phyloP scores from a whole-genome alignment of 1,284 basidiomycete genomes.

The Pyrrhoderma lamaoense region DNA sequence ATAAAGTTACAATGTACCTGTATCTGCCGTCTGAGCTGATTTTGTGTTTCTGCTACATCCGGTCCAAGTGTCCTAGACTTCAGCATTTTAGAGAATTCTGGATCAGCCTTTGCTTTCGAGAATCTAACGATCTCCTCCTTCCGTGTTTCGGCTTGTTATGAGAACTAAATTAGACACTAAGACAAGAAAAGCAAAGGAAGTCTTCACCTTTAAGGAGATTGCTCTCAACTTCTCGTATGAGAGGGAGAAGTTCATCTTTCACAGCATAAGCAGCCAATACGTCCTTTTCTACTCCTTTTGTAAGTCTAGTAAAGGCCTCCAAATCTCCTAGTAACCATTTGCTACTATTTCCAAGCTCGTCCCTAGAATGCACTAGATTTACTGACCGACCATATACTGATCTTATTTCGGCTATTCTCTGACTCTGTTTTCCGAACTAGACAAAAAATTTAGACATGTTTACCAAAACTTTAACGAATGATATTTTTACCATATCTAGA shows the following conservation, averaged over 20 bases:
- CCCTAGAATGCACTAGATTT: constrained; percentile 33
- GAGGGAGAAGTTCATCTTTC: constrained; percentile 33
- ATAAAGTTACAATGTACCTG: constrained; percentile 40
- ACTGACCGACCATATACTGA: constrained; percentile 30
- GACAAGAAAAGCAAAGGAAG: constrained; percentile 16
- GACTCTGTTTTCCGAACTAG: constrained; percentile 14
- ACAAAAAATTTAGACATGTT: neutral
- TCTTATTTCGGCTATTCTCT: constrained; percentile 24
- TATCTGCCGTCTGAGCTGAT: constrained; percentile 61
- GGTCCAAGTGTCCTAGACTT: constrained; percentile 78
- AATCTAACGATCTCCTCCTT: constrained; percentile 73
- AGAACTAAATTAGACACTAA: neutral
- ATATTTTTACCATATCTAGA: constrained; percentile 13
- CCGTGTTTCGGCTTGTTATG: constrained; percentile 52
- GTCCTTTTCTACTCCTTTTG: constrained; percentile 44
- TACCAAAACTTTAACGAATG: neutral
- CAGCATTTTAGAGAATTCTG: constrained; percentile 74
- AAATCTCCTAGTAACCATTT: constrained; percentile 53
- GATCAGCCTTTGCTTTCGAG: constrained; percentile 66
- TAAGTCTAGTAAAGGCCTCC: constrained; percentile 40
- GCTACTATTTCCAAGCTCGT: constrained; percentile 37
- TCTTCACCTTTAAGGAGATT: constrained; percentile 57
- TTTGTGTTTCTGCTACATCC: constrained; percentile 80
- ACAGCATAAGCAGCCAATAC: constrained; percentile 42
- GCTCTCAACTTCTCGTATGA: constrained; percentile 50